A percentile compares a stretch with the other conserved stretches of the same genome.
Conservation (phyloP, 768 basidiomycete genomes). For the Cyclocybe aegerita region DNA sequence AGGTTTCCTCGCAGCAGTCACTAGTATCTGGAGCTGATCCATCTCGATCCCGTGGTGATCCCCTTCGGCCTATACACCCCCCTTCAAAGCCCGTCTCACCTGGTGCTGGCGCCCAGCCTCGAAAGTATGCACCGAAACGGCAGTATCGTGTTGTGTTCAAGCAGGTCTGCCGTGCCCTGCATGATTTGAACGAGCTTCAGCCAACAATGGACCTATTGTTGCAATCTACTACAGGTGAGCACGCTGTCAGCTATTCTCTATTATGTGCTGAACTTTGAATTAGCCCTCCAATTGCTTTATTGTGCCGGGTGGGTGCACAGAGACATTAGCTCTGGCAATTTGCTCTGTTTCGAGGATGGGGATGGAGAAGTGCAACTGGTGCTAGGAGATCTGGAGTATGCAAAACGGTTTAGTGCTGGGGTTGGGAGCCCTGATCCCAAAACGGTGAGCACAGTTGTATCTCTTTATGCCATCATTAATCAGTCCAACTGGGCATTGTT, state of each 20-base stretch:
- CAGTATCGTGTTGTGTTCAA: slow-evolving; percentile 7
- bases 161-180: slow-evolving; percentile 1
- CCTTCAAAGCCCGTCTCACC: background rate
- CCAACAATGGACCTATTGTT: background rate
- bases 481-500: background rate
- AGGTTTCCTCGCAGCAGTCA: too few species aligned
- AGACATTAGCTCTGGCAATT: slow-evolving; percentile 14
- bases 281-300: slow-evolving; percentile 14
- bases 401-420: background rate
- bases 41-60: too few species aligned
- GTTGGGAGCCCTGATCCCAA: background rate
- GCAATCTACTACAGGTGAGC: background rate
- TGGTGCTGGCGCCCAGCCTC: background rate
- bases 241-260: background rate
- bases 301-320: slow-evolving; percentile 17
- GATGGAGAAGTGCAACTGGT: background rate
- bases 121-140: background rate
- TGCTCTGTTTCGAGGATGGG: background rate
- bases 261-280: background rate
- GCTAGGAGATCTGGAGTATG: slow-evolving; percentile 7
- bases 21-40: too few species aligned
- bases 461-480: background rate
- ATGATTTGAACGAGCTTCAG: background rate
- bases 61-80: too few species aligned
- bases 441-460: background rate